Evolutionary conservation across 2,329 filamentous ascomycete species (phyloP), one percentile per base, ranked within the genome.

Genomic region (Gaeumannomyces tritici): DNA sequence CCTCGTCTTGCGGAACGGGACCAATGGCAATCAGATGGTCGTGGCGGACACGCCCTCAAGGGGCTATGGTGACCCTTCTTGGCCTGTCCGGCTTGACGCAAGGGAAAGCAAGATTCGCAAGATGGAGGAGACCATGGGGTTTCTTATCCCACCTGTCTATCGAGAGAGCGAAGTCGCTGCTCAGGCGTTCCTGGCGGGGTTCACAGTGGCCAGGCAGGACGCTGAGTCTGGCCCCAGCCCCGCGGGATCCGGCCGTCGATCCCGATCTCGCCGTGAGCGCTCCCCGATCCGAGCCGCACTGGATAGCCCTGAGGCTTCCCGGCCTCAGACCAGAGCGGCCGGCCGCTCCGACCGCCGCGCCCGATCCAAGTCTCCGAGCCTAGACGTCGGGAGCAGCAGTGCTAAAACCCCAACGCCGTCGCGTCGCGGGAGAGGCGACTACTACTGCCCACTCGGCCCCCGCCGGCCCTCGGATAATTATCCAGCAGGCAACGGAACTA

Each of bases 141-240:
- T 18, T 15, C 54, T 31, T n/a, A 42, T 61, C 33, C 60, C 60
- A 8, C 33, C n/a, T 21, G 11, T 26, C 4, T 61, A 27, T 54
- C 51, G 60, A 33, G 54, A 18, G 26, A 55, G 31, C n/a, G 60
- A 61, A 2, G 27, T 61, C 12, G 31, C 60, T 29, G 28, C 55
- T 7, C 51, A 56, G 24, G 60, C 60, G 42, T 61, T 61, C 60
- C 28, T 54, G 26, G 54, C 60, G 18, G 60, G 60, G n/a, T 24
- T 61, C 29, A 29, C 33, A 7, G 4, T 61, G 24, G 59, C 26
- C 26, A 21, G 42, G 42, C 35, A n/a, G 21, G 29, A 26, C 11
- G 3, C n/a, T 21, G n/a, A 13, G 33, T 15, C 35, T n/a, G 15
- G 27, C n/a, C 28, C 28, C 18, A 27, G 28, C 29, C 60, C 29